A percentile compares a stretch with the other conserved stretches of the same genome.
Conservation (phyloP, 2,329 filamentous ascomycete genomes). For the Colletotrichum costaricense region DNA sequence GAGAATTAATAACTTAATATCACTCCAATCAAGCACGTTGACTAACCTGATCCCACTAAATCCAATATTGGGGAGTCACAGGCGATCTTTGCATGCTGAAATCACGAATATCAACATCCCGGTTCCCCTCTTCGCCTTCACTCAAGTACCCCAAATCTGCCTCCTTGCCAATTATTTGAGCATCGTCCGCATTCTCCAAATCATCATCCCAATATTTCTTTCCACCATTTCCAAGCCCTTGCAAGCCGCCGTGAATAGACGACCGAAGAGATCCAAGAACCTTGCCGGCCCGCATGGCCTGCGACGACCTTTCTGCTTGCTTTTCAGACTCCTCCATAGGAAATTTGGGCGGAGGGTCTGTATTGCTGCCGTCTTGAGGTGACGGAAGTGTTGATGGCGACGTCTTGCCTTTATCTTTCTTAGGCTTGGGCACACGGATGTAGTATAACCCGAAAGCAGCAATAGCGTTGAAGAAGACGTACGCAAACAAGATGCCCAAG, state of each 20-base stretch:
- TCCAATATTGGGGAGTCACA: conserved; percentile 17
- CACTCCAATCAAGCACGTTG: background rate
- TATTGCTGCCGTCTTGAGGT: background rate
- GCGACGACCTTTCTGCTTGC: background rate
- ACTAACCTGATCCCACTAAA: background rate
- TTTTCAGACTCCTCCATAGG: background rate
- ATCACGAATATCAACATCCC: background rate
- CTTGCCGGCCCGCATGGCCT: background rate
- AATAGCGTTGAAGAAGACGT: conserved; percentile 65
- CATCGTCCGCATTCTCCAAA: background rate
- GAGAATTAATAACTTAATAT: background rate
- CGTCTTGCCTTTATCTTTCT: conserved; percentile 35
- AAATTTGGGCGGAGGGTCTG: background rate
- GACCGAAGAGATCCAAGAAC: conserved; percentile 4
- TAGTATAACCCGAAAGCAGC: conserved; percentile 66
- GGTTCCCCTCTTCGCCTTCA: background rate
- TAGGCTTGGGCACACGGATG: conserved; percentile 58
- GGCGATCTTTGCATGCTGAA: conserved; percentile 10
- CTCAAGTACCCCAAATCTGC: background rate
- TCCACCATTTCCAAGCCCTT: background rate
- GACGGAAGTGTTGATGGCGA: background rate
- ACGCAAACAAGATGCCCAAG: conserved; percentile 65
- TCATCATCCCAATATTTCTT: conserved; percentile 28
- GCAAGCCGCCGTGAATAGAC: background rate
- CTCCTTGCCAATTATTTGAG: background rate